Base-by-base conservation (phyloP, 1,139 yeast species). In the Suhomyces guaymorum region DNA sequence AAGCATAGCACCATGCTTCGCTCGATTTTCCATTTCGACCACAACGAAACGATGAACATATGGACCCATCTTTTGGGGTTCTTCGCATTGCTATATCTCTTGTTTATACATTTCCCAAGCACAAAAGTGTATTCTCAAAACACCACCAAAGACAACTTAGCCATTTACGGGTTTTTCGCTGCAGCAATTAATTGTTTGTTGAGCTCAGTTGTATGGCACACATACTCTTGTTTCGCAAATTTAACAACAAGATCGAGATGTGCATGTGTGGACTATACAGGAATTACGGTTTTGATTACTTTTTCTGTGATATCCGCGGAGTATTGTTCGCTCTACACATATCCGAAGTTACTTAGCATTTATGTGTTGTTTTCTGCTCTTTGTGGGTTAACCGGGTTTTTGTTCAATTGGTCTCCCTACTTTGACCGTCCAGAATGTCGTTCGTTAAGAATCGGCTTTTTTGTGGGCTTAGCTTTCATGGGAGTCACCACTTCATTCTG, bases 181-280 rank as follows among this genome's bases (percentile, higher is more conserved):
- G 88, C 96, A 3, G 85, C 95, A 12, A 57, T 86, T 46, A 77
- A 81, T 45, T 92, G 97, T 57, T 66, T 92, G 38, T 44, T 78
- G 4, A 82, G 92, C 34, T 87, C 96, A 0, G 78, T 83, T 4
- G 66, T 82, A 18, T 92, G 97, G 97, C 98, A 92, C 61, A 86
- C 97, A 2, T 90, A 88, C 59, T 79, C 85, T 39, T 82, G 89
- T 43, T 84, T 89, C 47, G 80, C 94, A 13, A 74, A 75, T 38
- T 62, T 83, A 31, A 63, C 72, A 16, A 61, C 80, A 39, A 74
- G 96, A 55, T 73, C 81, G 43, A 75, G 78, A 39, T 87, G 86
- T 61, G 96, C 97, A 0, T 92, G 98, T 60, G 81, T 90, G 30
- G 98, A 92, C 63, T 92, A 92, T 58, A 84, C 96, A 7, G 98